Percentiles rank a stretch among this genome's conserved stretches.
Evolutionary conservation across 129 eudicot species (phyloP).

Genomic region (Flaveria bidentis): DNA sequence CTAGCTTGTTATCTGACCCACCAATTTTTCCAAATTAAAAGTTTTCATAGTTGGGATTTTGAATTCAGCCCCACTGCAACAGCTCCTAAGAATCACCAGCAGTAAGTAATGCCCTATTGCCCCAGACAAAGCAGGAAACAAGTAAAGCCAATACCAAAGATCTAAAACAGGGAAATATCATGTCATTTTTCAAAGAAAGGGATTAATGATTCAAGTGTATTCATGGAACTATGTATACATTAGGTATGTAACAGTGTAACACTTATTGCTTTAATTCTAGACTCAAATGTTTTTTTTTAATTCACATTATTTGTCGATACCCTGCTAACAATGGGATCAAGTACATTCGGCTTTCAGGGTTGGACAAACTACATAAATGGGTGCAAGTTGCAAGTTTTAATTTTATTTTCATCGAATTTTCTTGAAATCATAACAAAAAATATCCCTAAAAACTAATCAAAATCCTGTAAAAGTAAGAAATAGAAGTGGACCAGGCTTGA

Average conservation of each 20-base stretch:
- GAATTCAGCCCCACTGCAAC: conserved; percentile 51
- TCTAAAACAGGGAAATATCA: conserved; percentile 91
- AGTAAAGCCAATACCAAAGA: conserved; percentile 76
- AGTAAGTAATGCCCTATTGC: conserved; percentile 47
- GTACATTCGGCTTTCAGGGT: not conserved
- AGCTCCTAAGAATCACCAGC: conserved; percentile 75
- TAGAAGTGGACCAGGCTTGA: conserved; percentile 32
- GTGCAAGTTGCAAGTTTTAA: conserved; percentile 1
- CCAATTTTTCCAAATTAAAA: not conserved
- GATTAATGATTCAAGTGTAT: conserved; percentile 45
- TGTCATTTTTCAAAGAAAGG: conserved; percentile 88
- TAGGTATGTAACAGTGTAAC: conserved; percentile 3
- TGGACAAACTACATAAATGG: conserved; percentile 17
- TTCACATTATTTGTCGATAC: no score
- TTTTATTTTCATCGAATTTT: conserved; percentile 22
- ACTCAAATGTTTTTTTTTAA: not conserved
- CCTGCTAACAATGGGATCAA: no score
- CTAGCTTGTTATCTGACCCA: not conserved
- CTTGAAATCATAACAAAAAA: conserved; percentile 27
- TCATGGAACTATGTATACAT: conserved; percentile 26
- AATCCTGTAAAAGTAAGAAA: conserved; percentile 29
- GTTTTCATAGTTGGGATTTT: conserved; percentile 25
- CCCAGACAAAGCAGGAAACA: conserved; percentile 73
- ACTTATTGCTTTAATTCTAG: not conserved
- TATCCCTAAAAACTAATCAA: conserved; percentile 34